Conservation (phyloP, 345 rosid species). For the Melaleuca alternifolia region DNA sequence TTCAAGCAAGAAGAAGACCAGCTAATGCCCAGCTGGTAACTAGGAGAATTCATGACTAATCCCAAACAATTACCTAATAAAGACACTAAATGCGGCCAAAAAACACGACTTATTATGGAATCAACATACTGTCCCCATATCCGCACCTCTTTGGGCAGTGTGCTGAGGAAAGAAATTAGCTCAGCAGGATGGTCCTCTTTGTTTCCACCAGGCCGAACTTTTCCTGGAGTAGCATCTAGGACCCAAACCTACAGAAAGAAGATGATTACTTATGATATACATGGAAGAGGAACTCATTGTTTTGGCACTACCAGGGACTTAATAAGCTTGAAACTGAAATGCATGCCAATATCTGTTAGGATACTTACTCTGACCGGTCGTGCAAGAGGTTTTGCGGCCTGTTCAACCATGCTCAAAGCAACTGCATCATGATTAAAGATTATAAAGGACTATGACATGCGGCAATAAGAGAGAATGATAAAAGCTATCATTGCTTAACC, state of each 20-base stretch:
- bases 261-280: not conserved
- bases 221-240: slow-evolving; percentile 96
- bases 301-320: not conserved
- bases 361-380: slow-evolving; percentile 72
- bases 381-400: slow-evolving; percentile 97
- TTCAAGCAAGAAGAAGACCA: not conserved
- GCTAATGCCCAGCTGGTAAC: not conserved
- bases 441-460: not conserved
- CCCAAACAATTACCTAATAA: not conserved
- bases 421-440: slow-evolving; percentile 23
- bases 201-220: slow-evolving; percentile 77
- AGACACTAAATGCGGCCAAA: not conserved
- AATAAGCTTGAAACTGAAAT: not conserved
- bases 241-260: slow-evolving; percentile 62
- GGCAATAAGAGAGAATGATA: not conserved
- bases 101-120: not conserved
- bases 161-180: slow-evolving; percentile 58
- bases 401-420: slow-evolving; percentile 93
- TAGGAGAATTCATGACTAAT: not conserved
- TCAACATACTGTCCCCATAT: not conserved
- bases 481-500: not conserved
- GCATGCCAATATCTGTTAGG: not conserved
- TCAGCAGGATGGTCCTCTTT: slow-evolving; percentile 90
- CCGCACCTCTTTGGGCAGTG: slow-evolving; percentile 68
- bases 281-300: not conserved